Conservation (phyloP, 495 filamentous ascomycete species). For the Lindgomyces ingoldianus region DNA sequence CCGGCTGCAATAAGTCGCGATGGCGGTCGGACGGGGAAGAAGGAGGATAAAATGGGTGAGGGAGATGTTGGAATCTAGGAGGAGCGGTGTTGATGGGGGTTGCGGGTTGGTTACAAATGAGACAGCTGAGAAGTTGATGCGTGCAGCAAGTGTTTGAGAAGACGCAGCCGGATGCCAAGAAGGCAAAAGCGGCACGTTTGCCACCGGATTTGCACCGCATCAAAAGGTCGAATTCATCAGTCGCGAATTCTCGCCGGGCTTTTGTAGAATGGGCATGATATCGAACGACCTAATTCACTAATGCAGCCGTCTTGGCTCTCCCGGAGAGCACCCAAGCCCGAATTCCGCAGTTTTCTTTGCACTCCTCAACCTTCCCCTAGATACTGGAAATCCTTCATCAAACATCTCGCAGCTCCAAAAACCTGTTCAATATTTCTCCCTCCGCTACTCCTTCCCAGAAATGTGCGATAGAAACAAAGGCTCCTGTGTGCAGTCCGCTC, state of each 20-base stretch:
- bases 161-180: background rate
- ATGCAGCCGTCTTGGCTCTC: background rate
- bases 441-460: too few species aligned
- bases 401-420: background rate
- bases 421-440: too few species aligned
- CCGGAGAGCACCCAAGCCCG: too few species aligned
- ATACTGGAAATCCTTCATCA: background rate
- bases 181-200: background rate
- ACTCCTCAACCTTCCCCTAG: background rate
- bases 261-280: background rate
- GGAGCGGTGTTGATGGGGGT: background rate
- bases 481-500: background rate
- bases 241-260: background rate
- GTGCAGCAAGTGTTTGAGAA: background rate
- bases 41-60: background rate
- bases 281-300: background rate
- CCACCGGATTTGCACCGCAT: background rate
- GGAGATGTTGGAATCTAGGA: constrained; percentile 1
- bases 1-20: constrained; percentile 1
- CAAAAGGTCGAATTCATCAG: background rate
- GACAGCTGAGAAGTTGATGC: constrained; percentile 8
- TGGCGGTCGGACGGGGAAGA: background rate
- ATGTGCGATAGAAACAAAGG: too few species aligned
- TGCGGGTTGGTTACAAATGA: background rate
- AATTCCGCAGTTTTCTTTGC: too few species aligned